phyloP scores from a whole-genome alignment of 306 rosid genomes.

The Benincasa hispida region DNA sequence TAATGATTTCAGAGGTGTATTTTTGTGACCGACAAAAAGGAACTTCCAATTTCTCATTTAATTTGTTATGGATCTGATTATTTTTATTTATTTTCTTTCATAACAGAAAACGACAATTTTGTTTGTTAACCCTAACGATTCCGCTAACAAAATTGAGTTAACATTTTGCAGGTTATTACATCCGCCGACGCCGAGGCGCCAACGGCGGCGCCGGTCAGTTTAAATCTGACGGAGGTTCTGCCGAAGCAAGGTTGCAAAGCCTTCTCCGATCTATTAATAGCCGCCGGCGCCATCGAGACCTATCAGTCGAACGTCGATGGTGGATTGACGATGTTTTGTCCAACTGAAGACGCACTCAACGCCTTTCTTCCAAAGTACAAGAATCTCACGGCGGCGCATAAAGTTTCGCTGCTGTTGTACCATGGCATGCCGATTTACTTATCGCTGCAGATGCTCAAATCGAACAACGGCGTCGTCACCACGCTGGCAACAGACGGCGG shows the following conservation, averaged over 20 bases:
- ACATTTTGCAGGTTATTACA: conserved; percentile 26
- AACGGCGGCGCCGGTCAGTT: conserved; percentile 41
- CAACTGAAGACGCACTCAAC: conserved; percentile 38
- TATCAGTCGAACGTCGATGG: conserved; percentile 52
- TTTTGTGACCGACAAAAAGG: not conserved
- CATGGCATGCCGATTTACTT: conserved; percentile 76
- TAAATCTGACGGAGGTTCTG: conserved; percentile 48
- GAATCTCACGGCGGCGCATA: conserved; percentile 50
- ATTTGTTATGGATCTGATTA: not conserved
- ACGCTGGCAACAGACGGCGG: conserved; percentile 74
- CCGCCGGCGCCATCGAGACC: conserved; percentile 43
- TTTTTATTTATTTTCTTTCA: not conserved
- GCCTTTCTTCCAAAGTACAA: conserved; percentile 56
- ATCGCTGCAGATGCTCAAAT: conserved; percentile 58
- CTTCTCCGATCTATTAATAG: conserved; percentile 44
- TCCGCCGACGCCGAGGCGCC: conserved; percentile 97
- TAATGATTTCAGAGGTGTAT: not conserved
- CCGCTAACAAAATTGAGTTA: not conserved
- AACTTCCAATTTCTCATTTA: not conserved
- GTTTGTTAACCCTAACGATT: not conserved
- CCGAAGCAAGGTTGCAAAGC: conserved; percentile 83
- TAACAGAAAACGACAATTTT: not conserved
- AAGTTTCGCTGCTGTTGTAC: conserved; percentile 42
- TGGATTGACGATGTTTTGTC: conserved; percentile 86
- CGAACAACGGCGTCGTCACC: conserved; percentile 64